Conservation (phyloP, 306 rosid species). For the Trifolium dubium region DNA sequence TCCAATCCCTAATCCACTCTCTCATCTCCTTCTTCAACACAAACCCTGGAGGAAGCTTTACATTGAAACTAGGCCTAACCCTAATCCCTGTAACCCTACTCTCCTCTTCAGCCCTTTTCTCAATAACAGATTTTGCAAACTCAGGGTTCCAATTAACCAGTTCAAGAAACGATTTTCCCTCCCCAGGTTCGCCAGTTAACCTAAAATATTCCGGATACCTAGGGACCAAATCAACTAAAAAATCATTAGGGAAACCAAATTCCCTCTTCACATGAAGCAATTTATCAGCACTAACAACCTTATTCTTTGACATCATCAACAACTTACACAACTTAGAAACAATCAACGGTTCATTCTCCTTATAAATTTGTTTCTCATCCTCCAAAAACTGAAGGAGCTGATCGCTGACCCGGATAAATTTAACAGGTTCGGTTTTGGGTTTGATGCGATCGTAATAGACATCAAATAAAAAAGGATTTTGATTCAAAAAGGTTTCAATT, state of each 20-base stretch:
- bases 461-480: conserved; percentile 72
- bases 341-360: conserved; percentile 57
- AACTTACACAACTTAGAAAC: conserved; percentile 76
- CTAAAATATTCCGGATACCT: conserved; percentile 72
- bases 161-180: conserved; percentile 72
- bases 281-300: conserved; percentile 73
- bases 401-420: conserved; percentile 56
- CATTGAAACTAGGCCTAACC: conserved; percentile 73
- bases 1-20: conserved; percentile 93
- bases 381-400: conserved; percentile 58
- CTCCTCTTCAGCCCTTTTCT: conserved; percentile 80
- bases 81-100: conserved; percentile 59
- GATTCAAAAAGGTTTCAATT: conserved; percentile 53
- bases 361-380: conserved; percentile 53
- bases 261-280: conserved; percentile 85
- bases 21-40: conserved; percentile 85
- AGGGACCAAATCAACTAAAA: conserved; percentile 81
- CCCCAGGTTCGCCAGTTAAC: conserved; percentile 66
- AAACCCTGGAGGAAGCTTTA: conserved; percentile 72
- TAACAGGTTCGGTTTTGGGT: conserved; percentile 70
- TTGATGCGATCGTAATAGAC: conserved; percentile 67
- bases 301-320: conserved; percentile 79
- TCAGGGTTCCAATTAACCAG: conserved; percentile 71
- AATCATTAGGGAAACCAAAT: conserved; percentile 86
- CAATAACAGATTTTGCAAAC: conserved; percentile 79